A percentile compares a stretch with the other conserved stretches of the same genome.
phyloP scores from a whole-genome alignment of 805 yeast genomes.

The Candida piceae region DNA sequence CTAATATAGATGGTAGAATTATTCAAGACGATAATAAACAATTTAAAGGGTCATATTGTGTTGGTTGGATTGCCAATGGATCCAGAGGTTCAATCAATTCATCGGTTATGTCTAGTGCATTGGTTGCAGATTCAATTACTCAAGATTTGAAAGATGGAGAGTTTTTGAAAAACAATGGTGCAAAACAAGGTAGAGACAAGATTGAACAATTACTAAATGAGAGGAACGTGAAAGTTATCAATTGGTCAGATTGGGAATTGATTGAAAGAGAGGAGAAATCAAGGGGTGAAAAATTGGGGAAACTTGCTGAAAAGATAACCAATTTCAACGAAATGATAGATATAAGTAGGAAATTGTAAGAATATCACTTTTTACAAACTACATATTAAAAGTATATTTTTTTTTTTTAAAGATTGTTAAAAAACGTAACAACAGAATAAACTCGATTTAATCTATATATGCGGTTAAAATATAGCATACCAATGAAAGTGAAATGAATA shows the following conservation, averaged over 20 bases:
- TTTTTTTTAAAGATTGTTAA: too few species aligned
- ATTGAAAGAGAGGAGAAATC: conserved; percentile 50
- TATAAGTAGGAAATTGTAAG: too few species aligned
- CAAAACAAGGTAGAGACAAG: conserved; percentile 29
- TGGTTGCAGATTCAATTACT: conserved; percentile 61
- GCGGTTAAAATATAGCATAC: too few species aligned
- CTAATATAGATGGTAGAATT: conserved; percentile 40
- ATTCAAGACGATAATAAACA: conserved; percentile 17
- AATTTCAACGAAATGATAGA: conserved; percentile 45
- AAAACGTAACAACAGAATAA: too few species aligned
- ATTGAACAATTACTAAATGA: conserved; percentile 20
- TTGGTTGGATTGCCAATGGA: conserved; percentile 90
- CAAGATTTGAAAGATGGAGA: conserved; percentile 37
- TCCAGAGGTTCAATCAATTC: conserved; percentile 88
- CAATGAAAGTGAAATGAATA: too few species aligned
- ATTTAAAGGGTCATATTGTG: conserved; percentile 55
- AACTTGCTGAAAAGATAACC: conserved; percentile 54
- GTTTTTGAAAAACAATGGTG: conserved; percentile 5
- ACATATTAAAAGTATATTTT: too few species aligned
- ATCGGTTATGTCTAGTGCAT: conserved; percentile 80
- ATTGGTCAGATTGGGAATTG: conserved; percentile 65
- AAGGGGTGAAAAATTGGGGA: conserved; percentile 45
- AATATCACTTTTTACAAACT: too few species aligned
- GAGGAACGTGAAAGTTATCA: conserved; percentile 28
- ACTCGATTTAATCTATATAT: too few species aligned